Evolutionary conservation across 768 basidiomycete species (phyloP), one percentile per base, ranked within the genome.

Genomic region (Trametes gibbosa): DNA sequence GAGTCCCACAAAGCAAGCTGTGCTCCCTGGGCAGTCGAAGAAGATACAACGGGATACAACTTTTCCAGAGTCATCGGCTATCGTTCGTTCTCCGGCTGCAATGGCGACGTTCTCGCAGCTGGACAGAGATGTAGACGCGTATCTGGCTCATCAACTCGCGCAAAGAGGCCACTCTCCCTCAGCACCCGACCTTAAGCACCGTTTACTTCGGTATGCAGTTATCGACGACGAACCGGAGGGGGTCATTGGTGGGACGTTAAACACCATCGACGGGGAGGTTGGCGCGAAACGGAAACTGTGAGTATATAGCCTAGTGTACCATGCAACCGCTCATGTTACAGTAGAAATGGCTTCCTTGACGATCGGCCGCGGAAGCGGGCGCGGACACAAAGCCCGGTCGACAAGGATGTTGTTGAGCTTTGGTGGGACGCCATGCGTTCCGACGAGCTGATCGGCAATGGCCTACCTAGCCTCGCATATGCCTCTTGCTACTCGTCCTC

Each of bases 341-440:
- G 14, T 45, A 73, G 71, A 51, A 74, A 72, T 50, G 73, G 66
- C 29, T 58, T 66, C 16, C 54, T 64, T 8, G 77, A 78, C 45
- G 63, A 73, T 53, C 81, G 84, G 39, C 82, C 86, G 8, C 79
- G 81, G 39, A 92, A 91, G 73, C 85, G 87, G 39, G 72, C 76
- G 13, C 81, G 86, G 34, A 79, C 79, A 23, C 76, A 72, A 25
- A 53, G 68, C 16, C 71, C 76, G 39, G 76, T 75, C 19, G 74
- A 76, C 55, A 76, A 78, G 46, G 81, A 82, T 41, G 65, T 76
- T 3, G 75, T 78, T 6, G 81, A 85, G 37, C 70, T 86, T 6
- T 93, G 91, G 91, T 92, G 90, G 90, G 77, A 81, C 27, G 86
- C 85, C 3, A 78, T 84, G 37, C 83, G 83, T 63, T 84, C 82